A percentile compares a stretch with the other conserved stretches of the same genome.
These are phyloP conservation scores for Lolium perenne DNA, from an alignment of 176 grass and related monocot genomes.

Conservation along the genomic window DNA sequence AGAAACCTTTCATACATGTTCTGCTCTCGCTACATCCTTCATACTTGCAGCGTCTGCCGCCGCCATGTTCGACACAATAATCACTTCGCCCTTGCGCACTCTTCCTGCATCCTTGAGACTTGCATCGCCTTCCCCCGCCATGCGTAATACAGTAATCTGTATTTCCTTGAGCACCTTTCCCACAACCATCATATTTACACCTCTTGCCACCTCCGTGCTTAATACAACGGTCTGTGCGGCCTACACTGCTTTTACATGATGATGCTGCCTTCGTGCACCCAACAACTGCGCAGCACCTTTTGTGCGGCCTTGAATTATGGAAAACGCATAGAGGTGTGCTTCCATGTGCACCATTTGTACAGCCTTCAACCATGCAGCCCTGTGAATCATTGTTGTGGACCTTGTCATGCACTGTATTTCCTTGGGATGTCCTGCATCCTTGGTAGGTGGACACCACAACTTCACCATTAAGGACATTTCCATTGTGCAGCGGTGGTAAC, in stretches of 20 bases:
- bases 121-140: conserved; percentile 54
- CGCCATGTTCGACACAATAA: conserved; percentile 47
- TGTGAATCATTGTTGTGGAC: not conserved
- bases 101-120: conserved; percentile 47
- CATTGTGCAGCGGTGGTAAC: not conserved
- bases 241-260: conserved; percentile 37
- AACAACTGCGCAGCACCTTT: conserved; percentile 13
- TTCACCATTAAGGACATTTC: not conserved
- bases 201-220: conserved; percentile 46
- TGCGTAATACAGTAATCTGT: conserved; percentile 44
- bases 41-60: conserved; percentile 36
- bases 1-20: conserved; percentile 37
- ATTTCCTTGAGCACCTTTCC: conserved; percentile 40
- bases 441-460: conserved; percentile 17
- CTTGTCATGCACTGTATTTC: conserved; percentile 32
- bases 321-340: conserved; percentile 38
- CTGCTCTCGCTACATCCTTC: conserved; percentile 23
- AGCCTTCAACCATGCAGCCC: conserved; percentile 27
- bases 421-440: conserved; percentile 28
- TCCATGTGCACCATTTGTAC: conserved; percentile 43
- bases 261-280: conserved; percentile 41
- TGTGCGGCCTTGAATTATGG: conserved; percentile 40
- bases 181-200: conserved; percentile 46
- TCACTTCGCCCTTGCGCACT: conserved; percentile 45
- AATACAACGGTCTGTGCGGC: conserved; percentile 23